These are phyloP conservation scores for Macrophomina pseudophaseolina DNA, from an alignment of 2,329 filamentous ascomycete genomes.

Conservation along the genomic window DNA sequence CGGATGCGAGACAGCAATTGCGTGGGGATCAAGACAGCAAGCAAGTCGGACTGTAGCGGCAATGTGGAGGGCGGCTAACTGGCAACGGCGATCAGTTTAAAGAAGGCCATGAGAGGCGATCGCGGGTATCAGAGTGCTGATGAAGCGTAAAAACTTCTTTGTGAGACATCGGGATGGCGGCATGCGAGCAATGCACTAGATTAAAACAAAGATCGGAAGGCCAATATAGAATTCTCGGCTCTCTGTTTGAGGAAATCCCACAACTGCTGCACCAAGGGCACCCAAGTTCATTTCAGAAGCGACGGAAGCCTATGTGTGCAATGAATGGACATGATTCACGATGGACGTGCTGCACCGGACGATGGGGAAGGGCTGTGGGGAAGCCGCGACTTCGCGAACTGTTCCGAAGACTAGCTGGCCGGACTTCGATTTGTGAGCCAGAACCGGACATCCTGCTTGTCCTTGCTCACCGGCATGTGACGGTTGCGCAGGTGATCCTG, in stretches of 20 bases:
- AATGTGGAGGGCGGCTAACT: too few relatives aligned
- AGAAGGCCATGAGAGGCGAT: too few relatives aligned
- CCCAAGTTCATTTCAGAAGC: not conserved
- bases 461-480: not conserved
- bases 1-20: not conserved
- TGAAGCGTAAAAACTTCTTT: not conserved
- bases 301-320: not conserved
- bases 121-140: not conserved
- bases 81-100: too few relatives aligned
- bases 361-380: not conserved
- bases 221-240: not conserved
- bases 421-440: not conserved
- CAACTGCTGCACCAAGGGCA: not conserved
- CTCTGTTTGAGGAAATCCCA: not conserved
- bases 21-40: too few relatives aligned
- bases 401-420: not conserved
- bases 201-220: not conserved
- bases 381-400: not conserved
- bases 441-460: not conserved
- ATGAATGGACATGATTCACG: not conserved
- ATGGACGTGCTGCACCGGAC: not conserved
- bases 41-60: too few relatives aligned
- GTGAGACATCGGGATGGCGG: too few relatives aligned
- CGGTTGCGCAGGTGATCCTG: not conserved
- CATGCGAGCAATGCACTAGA: not conserved